Percentiles rank a stretch among this genome's conserved stretches.
phyloP scores from a whole-genome alignment of 495 filamentous ascomycete species.

The Niebla homalea region DNA sequence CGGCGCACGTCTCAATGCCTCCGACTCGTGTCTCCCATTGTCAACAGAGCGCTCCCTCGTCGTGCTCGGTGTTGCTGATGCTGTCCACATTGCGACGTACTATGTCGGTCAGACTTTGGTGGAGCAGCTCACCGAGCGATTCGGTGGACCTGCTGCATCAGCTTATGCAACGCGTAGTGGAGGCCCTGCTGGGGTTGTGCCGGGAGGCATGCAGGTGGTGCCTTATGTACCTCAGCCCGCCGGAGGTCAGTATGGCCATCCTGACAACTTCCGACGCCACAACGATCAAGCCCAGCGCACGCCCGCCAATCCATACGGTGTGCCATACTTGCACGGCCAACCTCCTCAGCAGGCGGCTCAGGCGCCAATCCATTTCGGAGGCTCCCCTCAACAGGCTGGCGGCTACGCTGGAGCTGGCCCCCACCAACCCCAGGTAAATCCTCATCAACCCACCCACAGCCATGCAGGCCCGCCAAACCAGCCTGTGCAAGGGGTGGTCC shows the following conservation, averaged over 20 bases:
- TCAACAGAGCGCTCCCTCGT: conserved; percentile 96
- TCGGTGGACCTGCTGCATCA: conserved; percentile 88
- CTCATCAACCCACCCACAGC: conserved; percentile 42
- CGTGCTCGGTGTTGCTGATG: conserved; percentile 78
- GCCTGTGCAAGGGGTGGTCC: conserved; percentile 62
- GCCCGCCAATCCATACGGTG: conserved; percentile 48
- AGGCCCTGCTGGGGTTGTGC: conserved; percentile 79
- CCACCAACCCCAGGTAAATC: conserved; percentile 54
- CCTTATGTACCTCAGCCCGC: conserved; percentile 89
- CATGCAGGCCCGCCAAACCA: conserved; percentile 45
- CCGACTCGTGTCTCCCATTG: conserved; percentile 80
- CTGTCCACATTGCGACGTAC: conserved; percentile 96
- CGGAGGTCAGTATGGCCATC: conserved; percentile 80
- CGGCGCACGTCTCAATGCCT: conserved; percentile 90
- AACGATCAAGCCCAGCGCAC: conserved; percentile 52
- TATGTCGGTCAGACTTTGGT: conserved; percentile 93
- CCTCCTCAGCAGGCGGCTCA: conserved; percentile 42
- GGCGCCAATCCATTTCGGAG: conserved; percentile 55
- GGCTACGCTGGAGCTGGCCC: conserved; percentile 63
- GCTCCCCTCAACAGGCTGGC: conserved; percentile 46
- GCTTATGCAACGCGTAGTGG: conserved; percentile 94
- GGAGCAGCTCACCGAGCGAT: conserved; percentile 91
- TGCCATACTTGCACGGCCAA: conserved; percentile 58
- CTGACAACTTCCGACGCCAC: conserved; percentile 70
- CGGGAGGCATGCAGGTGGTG: conserved; percentile 94